Evolutionary conservation across 257 asterid genomes (phyloP), one percentile per base, ranked within the genome.

Genomic region (Fraxinus pennsylvanica): DNA sequence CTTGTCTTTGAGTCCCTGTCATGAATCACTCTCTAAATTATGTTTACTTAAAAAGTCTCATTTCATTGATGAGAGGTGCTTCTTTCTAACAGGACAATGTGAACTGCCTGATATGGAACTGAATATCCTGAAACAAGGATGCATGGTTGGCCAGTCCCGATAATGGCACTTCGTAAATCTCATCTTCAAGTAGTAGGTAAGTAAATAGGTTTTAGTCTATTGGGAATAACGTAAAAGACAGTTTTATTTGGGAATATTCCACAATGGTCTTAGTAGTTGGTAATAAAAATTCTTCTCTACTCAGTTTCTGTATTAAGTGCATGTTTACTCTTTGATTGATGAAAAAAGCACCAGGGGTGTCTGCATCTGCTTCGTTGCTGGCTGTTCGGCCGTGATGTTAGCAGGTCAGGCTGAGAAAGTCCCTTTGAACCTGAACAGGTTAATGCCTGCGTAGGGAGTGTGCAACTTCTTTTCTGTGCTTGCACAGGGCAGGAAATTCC

Each of bases 361-460:
- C 97, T 89, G 97, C 2, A 81, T 84, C 89, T 69, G 93, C 87
- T 83, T 85, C 82, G 71, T 81, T 41, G 29, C 79, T 54, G 84
- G 88, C 78, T 78, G 5, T 63, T 50, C 6, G 76, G 90, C 89
- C 79, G 47, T 79, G 71, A 79, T 83, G 80, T 35, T 79, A 78
- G 86, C 91, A 17, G 87, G 79, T 76, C 92, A 78, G 97, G 93
- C 98, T 94, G 97, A 94, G 97, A 94, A 85, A 94, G 96, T 89
- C 96, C 97, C 98, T 92, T 92, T 83, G 97, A 82, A 94, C 97
- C 97, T 94, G 96, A 93, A 86, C 96, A 86, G 98, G 98, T 84
- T 92, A 88, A 94, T 92, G 76, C 97, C 97, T 94, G 98, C 98
- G 96, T 87, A 92, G 96, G 98, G 97, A 94, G 97, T 54, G 97